These are phyloP conservation scores for Diaporthe citri DNA, from an alignment of 2,329 filamentous ascomycete genomes.

Conservation along the genomic window DNA sequence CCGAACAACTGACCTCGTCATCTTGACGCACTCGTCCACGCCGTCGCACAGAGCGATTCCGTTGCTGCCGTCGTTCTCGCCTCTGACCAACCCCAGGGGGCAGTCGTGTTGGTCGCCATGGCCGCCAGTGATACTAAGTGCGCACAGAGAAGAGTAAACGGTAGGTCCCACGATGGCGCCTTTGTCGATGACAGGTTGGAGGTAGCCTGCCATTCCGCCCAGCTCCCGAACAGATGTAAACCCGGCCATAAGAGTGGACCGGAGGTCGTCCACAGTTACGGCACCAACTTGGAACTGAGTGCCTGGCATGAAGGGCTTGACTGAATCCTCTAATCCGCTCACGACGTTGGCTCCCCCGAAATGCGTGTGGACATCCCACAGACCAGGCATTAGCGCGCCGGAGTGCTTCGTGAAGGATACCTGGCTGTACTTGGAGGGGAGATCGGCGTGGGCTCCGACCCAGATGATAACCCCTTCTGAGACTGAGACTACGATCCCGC, in stretches of 20 bases:
- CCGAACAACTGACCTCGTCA: slow-evolving; percentile 58
- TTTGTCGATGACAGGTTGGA: slow-evolving; percentile 56
- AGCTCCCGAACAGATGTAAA: slow-evolving; percentile 65
- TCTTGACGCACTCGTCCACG: slow-evolving; percentile 57
- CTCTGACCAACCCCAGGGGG: slow-evolving; percentile 51
- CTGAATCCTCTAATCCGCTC: slow-evolving; percentile 41
- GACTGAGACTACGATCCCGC: slow-evolving; percentile 53
- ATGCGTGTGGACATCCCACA: slow-evolving; percentile 67
- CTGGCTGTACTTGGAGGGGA: slow-evolving; percentile 50
- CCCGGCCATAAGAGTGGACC: slow-evolving; percentile 58
- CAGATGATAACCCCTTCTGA: slow-evolving; percentile 53
- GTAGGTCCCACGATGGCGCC: slow-evolving; percentile 61
- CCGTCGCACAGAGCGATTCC: slow-evolving; percentile 58
- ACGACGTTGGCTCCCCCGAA: slow-evolving; percentile 53
- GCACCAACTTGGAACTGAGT: slow-evolving; percentile 53
- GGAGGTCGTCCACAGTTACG: slow-evolving; percentile 55
- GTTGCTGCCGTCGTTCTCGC: slow-evolving; percentile 48
- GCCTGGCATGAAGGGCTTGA: slow-evolving; percentile 45
- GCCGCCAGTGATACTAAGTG: slow-evolving; percentile 61
- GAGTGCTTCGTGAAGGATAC: slow-evolving; percentile 52
- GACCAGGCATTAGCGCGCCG: slow-evolving; percentile 60
- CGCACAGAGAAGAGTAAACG: slow-evolving; percentile 59
- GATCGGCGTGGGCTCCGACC: slow-evolving; percentile 49
- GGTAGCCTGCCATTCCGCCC: slow-evolving; percentile 59
- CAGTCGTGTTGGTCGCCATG: slow-evolving; percentile 60